Evolutionary conservation across 495 filamentous ascomycete genomes (phyloP).

Genomic region (Aspergillus sclerotioniger): DNA sequence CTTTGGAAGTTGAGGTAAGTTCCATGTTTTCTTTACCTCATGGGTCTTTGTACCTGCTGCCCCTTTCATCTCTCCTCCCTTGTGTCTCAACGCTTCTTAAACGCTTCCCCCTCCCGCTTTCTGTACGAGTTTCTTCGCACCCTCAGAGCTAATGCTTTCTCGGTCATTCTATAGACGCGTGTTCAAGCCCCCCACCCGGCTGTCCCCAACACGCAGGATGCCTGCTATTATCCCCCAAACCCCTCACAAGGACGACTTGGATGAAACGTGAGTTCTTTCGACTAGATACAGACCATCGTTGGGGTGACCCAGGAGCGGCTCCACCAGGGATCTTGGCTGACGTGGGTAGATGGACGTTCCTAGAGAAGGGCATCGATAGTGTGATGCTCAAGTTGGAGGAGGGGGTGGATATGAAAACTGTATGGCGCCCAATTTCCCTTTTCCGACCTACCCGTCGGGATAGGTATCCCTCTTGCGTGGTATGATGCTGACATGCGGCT

Average conservation of each 20-base stretch:
- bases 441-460: background rate
- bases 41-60: background rate
- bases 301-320: background rate
- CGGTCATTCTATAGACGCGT: slow-evolving; percentile 1
- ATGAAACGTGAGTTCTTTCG: slow-evolving; percentile 65
- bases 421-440: slow-evolving; percentile 41
- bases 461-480: background rate
- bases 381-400: slow-evolving; percentile 91
- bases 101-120: background rate
- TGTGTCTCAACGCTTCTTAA: background rate
- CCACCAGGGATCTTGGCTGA: slow-evolving; percentile 12
- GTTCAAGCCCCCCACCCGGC: slow-evolving; percentile 6
- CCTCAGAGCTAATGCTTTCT: background rate
- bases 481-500: slow-evolving; percentile 9
- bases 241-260: slow-evolving; percentile 79
- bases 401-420: slow-evolving; percentile 87
- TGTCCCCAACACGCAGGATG: slow-evolving; percentile 30
- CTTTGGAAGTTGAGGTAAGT: background rate
- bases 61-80: background rate
- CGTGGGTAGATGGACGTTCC: slow-evolving; percentile 72
- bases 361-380: slow-evolving; percentile 81
- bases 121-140: background rate
- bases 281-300: background rate
- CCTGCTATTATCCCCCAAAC: slow-evolving; percentile 39
- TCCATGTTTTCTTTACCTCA: background rate